Base-by-base conservation (phyloP, 176 grass and related monocot species). In the Phragmites australis region DNA sequence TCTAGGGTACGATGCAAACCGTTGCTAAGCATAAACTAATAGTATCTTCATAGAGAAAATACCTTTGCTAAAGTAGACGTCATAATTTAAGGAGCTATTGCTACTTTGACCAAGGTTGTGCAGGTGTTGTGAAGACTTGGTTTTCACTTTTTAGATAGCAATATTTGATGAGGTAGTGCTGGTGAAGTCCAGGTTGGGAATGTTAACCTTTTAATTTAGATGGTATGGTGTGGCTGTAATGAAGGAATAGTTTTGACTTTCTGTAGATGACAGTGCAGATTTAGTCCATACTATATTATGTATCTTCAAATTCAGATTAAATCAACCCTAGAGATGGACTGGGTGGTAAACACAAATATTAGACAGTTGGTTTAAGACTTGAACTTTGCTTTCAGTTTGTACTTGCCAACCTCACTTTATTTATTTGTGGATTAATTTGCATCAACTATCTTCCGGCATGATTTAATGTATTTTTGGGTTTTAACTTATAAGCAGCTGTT, bases 401-500 rank as follows among this genome's bases (percentile, higher is more conserved):
- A 45, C 56, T 63, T 32, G 26, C 8, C 19, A 40, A 4, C 5
- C 4, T 53, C 13, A 25, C 6, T 56, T n/a, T 40, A 15, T 39
- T 51, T 74, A 18, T 58, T 15, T 15, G 7, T 26, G 4, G 14
- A 51, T 44, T 70, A 46, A 16, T 46, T 25, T 43, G 48, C 19
- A 31, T 77, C 8, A 18, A 3, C 3, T 70, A 0, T n/a, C 25
- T 74, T 66, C 53, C 1, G 6, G 31, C n/a, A 43, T 62, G 22
- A 81, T 81, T 72, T 74, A 16, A 67, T 71, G 18, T 60, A n/a
- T 22, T 19, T 59, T 68, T 30, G 0, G 1, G 32, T 66, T 72
- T 5, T 74, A 67, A 44, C 71, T 10, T 79, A 15, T 62, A 66
- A 68, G 59, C 86, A 94, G 95, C 81, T 83, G 84, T 98, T 68